phyloP scores from a whole-genome alignment of 2,329 filamentous ascomycete species.

The Phaeomoniella chlamydospora region DNA sequence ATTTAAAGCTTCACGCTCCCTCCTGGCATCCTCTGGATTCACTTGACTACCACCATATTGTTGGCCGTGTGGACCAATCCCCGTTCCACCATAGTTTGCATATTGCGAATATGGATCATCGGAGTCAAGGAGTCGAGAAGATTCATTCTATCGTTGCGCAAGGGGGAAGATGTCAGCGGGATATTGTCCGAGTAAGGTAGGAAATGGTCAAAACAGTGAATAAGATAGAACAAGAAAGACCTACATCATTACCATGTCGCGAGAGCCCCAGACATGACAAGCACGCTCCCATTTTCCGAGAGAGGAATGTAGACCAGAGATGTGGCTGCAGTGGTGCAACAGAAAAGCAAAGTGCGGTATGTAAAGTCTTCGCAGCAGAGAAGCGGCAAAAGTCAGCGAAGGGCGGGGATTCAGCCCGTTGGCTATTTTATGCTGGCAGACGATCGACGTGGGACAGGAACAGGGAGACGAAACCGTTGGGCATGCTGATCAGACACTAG shows the following conservation, averaged over 20 bases:
- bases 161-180: neutral
- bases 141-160: conserved; percentile 7
- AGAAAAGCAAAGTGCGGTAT: too few species aligned
- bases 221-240: neutral
- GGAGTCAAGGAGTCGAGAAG: conserved; percentile 11
- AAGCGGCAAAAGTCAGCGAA: too few species aligned
- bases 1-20: conserved; percentile 11
- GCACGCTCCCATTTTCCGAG: conserved; percentile 10
- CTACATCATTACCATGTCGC: conserved; percentile 5
- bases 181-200: neutral
- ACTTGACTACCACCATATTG: conserved; percentile 7
- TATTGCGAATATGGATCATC: conserved; percentile 6
- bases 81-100: conserved; percentile 11
- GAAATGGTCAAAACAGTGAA: too few species aligned
- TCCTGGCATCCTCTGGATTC: conserved; percentile 10
- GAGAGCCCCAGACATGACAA: conserved; percentile 12
- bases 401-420: too few species aligned
- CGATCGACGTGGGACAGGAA: too few species aligned
- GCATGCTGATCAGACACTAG: too few species aligned
- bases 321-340: too few species aligned
- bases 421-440: too few species aligned
- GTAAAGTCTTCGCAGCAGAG: too few species aligned
- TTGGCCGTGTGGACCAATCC: conserved; percentile 5
- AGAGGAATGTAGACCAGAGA: neutral
- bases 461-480: too few species aligned